phyloP scores from a whole-genome alignment of 169 alveolate genomes.

The Perkinsus chesapeaki region DNA sequence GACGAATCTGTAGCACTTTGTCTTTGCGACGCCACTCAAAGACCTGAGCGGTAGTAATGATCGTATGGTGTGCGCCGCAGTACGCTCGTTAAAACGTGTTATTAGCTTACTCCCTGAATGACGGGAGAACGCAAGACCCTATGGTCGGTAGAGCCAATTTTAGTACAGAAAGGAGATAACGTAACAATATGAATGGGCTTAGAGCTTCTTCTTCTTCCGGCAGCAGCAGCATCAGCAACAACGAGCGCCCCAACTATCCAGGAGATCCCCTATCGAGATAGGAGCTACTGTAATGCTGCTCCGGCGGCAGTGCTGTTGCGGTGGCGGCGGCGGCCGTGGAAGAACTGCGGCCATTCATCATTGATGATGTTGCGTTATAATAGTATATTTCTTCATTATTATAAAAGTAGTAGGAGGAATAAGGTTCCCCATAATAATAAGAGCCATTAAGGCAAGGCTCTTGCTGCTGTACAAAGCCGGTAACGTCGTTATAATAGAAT shows the following conservation, averaged over 20 bases:
- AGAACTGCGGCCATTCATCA: too few relatives aligned
- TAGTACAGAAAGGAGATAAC: background rate
- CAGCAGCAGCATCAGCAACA: background rate
- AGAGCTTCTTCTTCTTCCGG: too few relatives aligned
- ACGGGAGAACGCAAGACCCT: background rate
- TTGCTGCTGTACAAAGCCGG: background rate
- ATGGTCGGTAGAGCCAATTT: background rate
- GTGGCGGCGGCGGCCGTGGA: background rate
- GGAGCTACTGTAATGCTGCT: background rate
- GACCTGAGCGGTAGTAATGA: background rate
- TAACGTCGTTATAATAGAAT: background rate
- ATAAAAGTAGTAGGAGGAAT: background rate
- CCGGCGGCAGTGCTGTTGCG: background rate
- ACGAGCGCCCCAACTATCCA: too few relatives aligned
- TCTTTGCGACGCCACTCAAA: background rate
- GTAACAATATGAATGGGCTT: too few relatives aligned
- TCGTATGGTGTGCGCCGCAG: too few relatives aligned
- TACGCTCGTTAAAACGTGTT: background rate
- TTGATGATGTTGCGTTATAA: background rate
- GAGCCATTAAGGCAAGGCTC: background rate
- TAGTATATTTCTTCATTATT: background rate
- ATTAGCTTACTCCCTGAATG: background rate
- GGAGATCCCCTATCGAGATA: background rate
- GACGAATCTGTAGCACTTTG: background rate
- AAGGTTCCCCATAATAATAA: background rate